A percentile compares a stretch with the other conserved stretches of the same genome.
Conservation (phyloP, 768 basidiomycete species). For the Naganishia onofrii region DNA sequence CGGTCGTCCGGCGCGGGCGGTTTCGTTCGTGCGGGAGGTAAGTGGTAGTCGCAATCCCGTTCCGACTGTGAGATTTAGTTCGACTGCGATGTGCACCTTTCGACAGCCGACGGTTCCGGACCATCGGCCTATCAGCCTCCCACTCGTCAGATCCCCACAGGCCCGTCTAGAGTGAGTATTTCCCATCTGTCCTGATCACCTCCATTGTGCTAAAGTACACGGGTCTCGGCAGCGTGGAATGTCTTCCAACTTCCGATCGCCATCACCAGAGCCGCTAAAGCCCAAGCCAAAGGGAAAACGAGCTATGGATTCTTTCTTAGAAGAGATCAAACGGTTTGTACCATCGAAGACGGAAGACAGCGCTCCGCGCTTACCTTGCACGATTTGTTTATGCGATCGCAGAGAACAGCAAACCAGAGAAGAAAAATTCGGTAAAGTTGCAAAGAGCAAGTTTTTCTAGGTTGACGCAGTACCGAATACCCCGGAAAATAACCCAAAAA, state of each 20-base stretch:
- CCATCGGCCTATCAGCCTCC: slow-evolving; percentile 32
- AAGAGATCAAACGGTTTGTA: slow-evolving; percentile 80
- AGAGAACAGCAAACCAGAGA: slow-evolving; percentile 85
- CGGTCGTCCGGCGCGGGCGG: slow-evolving; percentile 37
- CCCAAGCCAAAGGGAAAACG: slow-evolving; percentile 83
- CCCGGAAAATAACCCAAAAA: not conserved
- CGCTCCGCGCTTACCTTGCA: not conserved
- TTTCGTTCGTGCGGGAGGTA: slow-evolving; percentile 51
- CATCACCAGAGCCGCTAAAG: slow-evolving; percentile 56
- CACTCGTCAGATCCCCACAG: slow-evolving; percentile 26
- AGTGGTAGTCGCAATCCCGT: slow-evolving; percentile 2
- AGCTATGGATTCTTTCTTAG: slow-evolving; percentile 92
- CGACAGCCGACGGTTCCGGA: slow-evolving; percentile 14
- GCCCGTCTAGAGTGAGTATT: slow-evolving; percentile 5
- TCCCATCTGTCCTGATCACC: not conserved
- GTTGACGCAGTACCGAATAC: not conserved
- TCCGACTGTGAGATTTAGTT: too few relatives aligned
- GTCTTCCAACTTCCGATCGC: slow-evolving; percentile 50
- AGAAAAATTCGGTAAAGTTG: slow-evolving; percentile 61
- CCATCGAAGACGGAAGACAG: slow-evolving; percentile 44
- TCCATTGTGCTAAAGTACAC: not conserved
- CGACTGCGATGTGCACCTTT: not conserved
- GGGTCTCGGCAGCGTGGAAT: slow-evolving; percentile 10
- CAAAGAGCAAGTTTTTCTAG: slow-evolving; percentile 40
- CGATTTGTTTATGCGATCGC: slow-evolving; percentile 54